Evolutionary conservation across 2,329 filamentous ascomycete genomes (phyloP).

Genomic region (Calonectria pteridis): DNA sequence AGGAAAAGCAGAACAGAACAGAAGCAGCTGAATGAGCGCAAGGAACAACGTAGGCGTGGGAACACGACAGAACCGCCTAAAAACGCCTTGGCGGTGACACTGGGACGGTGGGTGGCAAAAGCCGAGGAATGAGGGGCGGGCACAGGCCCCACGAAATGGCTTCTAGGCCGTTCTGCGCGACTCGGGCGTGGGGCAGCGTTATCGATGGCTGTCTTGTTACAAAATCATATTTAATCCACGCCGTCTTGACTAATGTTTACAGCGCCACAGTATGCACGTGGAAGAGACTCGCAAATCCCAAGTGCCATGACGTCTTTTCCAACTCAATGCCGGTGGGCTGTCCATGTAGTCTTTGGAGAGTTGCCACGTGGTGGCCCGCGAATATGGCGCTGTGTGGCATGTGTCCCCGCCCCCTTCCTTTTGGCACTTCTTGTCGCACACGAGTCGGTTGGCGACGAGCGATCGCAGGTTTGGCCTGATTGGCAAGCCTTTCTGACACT

Average conservation of each 20-base stretch:
- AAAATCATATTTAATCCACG: not conserved
- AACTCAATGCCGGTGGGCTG: not conserved
- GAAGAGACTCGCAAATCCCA: not conserved
- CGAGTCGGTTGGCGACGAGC: not conserved
- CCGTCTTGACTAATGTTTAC: not conserved
- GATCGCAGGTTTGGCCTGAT: not conserved
- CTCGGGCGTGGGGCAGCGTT: not conserved
- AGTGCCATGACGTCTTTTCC: not conserved
- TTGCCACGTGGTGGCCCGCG: not conserved
- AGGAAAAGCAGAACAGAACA: not conserved
- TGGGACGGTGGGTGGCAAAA: not conserved
- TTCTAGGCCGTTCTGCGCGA: not conserved
- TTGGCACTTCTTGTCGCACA: not conserved
- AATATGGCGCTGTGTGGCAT: not conserved
- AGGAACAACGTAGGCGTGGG: not conserved
- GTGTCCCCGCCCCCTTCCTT: not conserved
- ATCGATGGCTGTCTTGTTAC: not conserved
- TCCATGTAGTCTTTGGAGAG: not conserved
- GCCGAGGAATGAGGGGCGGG: not conserved
- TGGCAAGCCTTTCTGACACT: not conserved
- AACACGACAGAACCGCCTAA: not conserved
- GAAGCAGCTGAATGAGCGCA: not conserved
- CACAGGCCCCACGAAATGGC: not conserved
- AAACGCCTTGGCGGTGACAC: not conserved
- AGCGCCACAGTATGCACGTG: not conserved